These are phyloP conservation scores for Primulina huaijiensis DNA, from an alignment of 257 asterid species.

Conservation along the genomic window DNA sequence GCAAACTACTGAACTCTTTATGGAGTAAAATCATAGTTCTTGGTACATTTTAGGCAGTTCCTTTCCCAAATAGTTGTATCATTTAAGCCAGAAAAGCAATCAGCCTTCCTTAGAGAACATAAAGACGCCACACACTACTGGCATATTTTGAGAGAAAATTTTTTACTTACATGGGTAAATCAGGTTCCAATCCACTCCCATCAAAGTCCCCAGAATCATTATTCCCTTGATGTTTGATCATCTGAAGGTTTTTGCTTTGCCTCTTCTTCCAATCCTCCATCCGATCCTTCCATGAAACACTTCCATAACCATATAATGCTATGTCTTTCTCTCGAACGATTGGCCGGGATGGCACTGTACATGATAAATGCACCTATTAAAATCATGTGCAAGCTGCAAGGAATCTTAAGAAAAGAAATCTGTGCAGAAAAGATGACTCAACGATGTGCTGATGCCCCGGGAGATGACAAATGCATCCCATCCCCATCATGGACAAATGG, in stretches of 20 bases:
- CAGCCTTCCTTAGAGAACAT: background rate
- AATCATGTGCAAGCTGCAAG: background rate
- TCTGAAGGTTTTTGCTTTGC: constrained; percentile 63
- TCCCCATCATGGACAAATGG: constrained; percentile 39
- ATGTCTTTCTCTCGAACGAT: constrained; percentile 82
- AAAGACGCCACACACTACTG: background rate
- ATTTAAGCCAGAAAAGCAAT: background rate
- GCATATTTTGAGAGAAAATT: background rate
- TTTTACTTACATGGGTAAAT: constrained; percentile 61
- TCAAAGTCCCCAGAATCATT: constrained; percentile 36
- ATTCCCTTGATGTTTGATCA: constrained; percentile 59
- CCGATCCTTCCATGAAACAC: constrained; percentile 94
- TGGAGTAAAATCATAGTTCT: background rate
- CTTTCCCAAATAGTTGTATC: background rate
- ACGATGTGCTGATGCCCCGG: constrained; percentile 47
- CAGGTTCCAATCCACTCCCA: constrained; percentile 47
- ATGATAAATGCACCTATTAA: constrained; percentile 17
- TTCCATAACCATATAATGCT: constrained; percentile 88
- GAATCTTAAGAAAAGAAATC: background rate
- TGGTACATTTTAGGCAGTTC: background rate
- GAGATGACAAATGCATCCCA: constrained; percentile 39
- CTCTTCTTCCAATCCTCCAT: constrained; percentile 87
- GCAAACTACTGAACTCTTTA: no score
- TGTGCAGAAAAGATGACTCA: constrained; percentile 30
- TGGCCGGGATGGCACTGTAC: constrained; percentile 63